These are phyloP conservation scores for Exophiala xenobiotica DNA, from an alignment of 2,329 filamentous ascomycete species.

Conservation along the genomic window DNA sequence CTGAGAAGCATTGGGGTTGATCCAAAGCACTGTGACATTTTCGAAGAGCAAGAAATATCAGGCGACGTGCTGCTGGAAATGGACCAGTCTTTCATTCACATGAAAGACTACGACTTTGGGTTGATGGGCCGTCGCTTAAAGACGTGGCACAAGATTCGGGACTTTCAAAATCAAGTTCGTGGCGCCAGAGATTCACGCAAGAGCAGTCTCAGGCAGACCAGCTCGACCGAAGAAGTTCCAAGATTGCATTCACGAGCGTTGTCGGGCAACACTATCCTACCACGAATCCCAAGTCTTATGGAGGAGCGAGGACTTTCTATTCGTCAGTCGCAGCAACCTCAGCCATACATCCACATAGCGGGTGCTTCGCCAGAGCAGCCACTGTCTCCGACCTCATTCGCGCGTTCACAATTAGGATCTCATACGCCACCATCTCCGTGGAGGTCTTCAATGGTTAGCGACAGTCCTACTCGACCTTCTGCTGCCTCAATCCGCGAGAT, in stretches of 20 bases:
- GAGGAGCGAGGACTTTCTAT: constrained; percentile 35
- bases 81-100: constrained; percentile 91
- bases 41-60: constrained; percentile 91
- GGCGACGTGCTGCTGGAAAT: constrained; percentile 91
- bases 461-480: constrained; percentile 60
- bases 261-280: constrained; percentile 42
- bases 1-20: constrained; percentile 83
- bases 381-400: constrained; percentile 31
- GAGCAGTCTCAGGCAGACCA: constrained; percentile 24
- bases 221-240: constrained; percentile 42
- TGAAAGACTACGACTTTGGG: constrained; percentile 92
- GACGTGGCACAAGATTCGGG: constrained; percentile 95
- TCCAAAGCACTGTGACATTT: constrained; percentile 86
- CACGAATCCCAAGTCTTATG: constrained; percentile 44
- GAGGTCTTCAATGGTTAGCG: constrained; percentile 43
- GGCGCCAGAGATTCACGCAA: constrained; percentile 48
- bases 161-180: constrained; percentile 81
- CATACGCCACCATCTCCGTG: constrained; percentile 48
- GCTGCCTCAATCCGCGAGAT: constrained; percentile 79
- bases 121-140: constrained; percentile 85
- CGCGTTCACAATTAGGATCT: constrained; percentile 30
- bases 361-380: constrained; percentile 11
- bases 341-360: constrained; percentile 13
- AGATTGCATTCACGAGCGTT: constrained; percentile 44
- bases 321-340: constrained; percentile 21